phyloP scores from a whole-genome alignment of 2,329 filamentous ascomycete genomes.

The Colletotrichum karsti region DNA sequence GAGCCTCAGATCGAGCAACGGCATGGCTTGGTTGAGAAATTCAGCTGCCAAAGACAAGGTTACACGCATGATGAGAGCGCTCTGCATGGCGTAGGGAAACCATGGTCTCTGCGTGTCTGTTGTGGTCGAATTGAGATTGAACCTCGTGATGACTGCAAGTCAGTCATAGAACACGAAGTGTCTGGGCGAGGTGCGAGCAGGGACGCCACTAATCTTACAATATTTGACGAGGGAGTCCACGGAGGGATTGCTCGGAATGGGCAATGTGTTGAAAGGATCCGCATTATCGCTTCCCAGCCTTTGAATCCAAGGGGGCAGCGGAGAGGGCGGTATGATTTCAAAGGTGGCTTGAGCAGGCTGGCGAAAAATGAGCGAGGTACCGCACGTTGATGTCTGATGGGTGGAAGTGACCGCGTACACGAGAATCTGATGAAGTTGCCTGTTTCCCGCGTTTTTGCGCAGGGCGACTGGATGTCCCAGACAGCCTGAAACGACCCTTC shows the following conservation, averaged over 20 bases:
- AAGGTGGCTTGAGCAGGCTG: not conserved
- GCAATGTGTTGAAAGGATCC: slow-evolving; percentile 30
- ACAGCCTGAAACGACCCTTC: slow-evolving; percentile 28
- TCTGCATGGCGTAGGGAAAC: slow-evolving; percentile 32
- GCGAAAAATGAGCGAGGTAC: not conserved
- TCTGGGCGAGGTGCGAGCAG: not conserved
- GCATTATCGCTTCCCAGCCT: slow-evolving; percentile 10
- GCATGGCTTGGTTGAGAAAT: slow-evolving; percentile 22
- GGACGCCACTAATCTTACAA: slow-evolving; percentile 10
- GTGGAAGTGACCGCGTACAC: not conserved
- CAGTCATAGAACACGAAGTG: not conserved
- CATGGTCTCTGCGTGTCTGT: slow-evolving; percentile 27
- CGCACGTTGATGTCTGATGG: too few species aligned
- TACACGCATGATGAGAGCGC: slow-evolving; percentile 27
- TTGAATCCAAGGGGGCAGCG: slow-evolving; percentile 13
- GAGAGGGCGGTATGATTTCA: not conserved
- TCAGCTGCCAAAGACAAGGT: slow-evolving; percentile 28
- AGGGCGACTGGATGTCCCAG: not conserved
- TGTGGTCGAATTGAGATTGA: slow-evolving; percentile 27
- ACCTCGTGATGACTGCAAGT: slow-evolving; percentile 29
- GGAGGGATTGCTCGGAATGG: slow-evolving; percentile 18
- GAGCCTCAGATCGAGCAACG: slow-evolving; percentile 16
- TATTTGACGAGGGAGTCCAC: slow-evolving; percentile 27
- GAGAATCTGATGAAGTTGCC: not conserved
- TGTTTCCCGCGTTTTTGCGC: not conserved